Conservation (phyloP, 495 filamentous ascomycete species). For the Tuber indicum region DNA sequence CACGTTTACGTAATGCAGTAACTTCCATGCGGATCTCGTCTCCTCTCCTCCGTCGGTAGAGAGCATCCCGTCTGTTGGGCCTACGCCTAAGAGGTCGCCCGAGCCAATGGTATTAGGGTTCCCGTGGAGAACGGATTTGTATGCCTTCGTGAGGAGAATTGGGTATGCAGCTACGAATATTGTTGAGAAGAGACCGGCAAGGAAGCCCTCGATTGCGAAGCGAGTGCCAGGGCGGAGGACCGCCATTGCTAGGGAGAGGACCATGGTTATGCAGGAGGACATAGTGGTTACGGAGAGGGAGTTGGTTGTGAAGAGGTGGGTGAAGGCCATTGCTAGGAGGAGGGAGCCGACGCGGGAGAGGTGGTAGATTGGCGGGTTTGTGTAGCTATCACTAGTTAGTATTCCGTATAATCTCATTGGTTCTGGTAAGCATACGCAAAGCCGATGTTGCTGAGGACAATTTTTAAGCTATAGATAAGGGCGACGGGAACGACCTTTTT, state of each 20-base stretch:
- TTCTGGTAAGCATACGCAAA: conserved; percentile 45
- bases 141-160: conserved; percentile 47
- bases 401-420: not conserved
- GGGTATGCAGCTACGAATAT: conserved; percentile 51
- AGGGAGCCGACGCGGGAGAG: conserved; percentile 48
- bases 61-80: conserved; percentile 8
- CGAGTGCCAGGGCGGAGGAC: conserved; percentile 44
- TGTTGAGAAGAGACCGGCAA: conserved; percentile 50
- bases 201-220: conserved; percentile 49
- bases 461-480: conserved; percentile 47
- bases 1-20: conserved; percentile 50
- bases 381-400: conserved; percentile 42
- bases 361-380: conserved; percentile 49
- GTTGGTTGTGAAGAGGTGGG: conserved; percentile 44
- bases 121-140: conserved; percentile 40
- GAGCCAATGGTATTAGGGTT: conserved; percentile 10
- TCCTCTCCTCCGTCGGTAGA: conserved; percentile 44
- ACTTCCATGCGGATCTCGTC: conserved; percentile 47
- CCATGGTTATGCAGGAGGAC: conserved; percentile 49
- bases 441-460: conserved; percentile 50
- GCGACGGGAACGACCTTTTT: conserved; percentile 47
- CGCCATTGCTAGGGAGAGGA: conserved; percentile 48
- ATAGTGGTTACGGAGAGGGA: conserved; percentile 48
- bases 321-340: conserved; percentile 47
- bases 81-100: conserved; percentile 28